Percentiles rank a stretch among this genome's conserved stretches.
Conservation (phyloP, 129 eudicot genomes). For the Kitagawia praeruptora region DNA sequence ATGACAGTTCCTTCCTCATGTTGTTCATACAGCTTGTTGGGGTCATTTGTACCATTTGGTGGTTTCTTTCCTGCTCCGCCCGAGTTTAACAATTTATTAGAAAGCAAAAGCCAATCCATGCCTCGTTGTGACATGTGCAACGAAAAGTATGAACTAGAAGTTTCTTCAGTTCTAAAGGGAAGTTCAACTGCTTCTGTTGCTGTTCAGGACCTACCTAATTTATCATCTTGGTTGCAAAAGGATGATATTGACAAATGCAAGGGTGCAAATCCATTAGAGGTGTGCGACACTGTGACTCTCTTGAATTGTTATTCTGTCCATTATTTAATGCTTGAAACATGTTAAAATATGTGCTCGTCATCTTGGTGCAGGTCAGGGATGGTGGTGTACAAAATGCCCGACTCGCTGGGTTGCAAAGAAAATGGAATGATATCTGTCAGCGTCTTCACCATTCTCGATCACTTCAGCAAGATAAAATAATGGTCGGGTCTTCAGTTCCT, state of each 20-base stretch:
- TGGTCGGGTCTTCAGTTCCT: constrained; percentile 20
- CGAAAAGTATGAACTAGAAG: constrained; percentile 66
- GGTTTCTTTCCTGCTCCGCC: constrained; percentile 71
- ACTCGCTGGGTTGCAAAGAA: constrained; percentile 47
- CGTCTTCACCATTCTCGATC: constrained; percentile 38
- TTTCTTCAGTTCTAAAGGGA: constrained; percentile 38
- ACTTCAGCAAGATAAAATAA: constrained; percentile 20
- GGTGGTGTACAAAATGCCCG: constrained; percentile 39
- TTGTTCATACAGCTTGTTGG: constrained; percentile 78
- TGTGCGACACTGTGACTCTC: constrained; percentile 35
- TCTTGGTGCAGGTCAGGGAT: constrained; percentile 79
- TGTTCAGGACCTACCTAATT: constrained; percentile 36
- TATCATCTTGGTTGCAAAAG: constrained; percentile 53
- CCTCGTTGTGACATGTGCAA: constrained; percentile 62
- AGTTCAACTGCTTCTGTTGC: constrained; percentile 33
- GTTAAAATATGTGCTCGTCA: constrained; percentile 22
- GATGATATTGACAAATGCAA: constrained; percentile 39
- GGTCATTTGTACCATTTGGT: constrained; percentile 95
- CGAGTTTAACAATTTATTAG: constrained; percentile 32
- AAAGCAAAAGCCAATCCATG: constrained; percentile 20
- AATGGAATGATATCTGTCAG: constrained; percentile 79
- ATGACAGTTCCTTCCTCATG: constrained; percentile 53
- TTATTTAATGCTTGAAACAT: constrained; percentile 9
- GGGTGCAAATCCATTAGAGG: constrained; percentile 37
- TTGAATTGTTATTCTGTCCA: constrained; percentile 12